Percentiles rank a stretch among this genome's conserved stretches.
Evolutionary conservation across 257 asterid species (phyloP).

Genomic region (Solanum ossicruentum): DNA sequence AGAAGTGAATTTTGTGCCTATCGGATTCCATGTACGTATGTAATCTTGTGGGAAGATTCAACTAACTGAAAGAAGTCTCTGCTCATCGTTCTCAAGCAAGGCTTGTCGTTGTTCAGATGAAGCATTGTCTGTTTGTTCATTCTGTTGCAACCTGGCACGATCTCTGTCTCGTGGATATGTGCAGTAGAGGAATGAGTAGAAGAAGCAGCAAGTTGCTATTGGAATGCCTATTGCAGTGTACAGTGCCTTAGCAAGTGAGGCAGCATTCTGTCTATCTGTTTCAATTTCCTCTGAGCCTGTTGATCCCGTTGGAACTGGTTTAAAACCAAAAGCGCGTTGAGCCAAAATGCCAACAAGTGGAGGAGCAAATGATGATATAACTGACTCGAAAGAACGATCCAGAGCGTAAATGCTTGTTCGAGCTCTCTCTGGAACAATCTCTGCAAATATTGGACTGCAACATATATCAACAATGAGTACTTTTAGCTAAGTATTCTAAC

Average conservation of each 20-base stretch:
- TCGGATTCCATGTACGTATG: not conserved
- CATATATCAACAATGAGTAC: not conserved
- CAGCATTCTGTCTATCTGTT: conserved; percentile 57
- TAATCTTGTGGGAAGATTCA: not conserved
- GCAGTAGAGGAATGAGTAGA: conserved; percentile 26
- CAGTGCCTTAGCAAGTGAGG: conserved; percentile 80
- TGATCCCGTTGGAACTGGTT: conserved; percentile 28
- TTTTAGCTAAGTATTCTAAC: not conserved
- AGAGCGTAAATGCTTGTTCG: conserved; percentile 11
- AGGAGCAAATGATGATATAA: conserved; percentile 81
- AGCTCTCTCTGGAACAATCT: conserved; percentile 4
- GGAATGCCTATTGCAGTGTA: conserved; percentile 88
- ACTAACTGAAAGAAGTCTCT: conserved; percentile 27
- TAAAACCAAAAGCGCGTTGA: conserved; percentile 57
- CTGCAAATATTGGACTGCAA: conserved; percentile 11
- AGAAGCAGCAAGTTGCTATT: conserved; percentile 42
- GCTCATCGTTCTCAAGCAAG: conserved; percentile 31
- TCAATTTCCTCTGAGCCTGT: not conserved
- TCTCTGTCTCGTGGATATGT: conserved; percentile 22
- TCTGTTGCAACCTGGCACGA: conserved; percentile 47
- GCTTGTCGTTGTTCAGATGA: conserved; percentile 14
- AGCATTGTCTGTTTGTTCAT: not conserved
- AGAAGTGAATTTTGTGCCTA: not conserved
- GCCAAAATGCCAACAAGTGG: conserved; percentile 69
- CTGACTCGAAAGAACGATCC: conserved; percentile 36